Conservation (phyloP, 1,284 basidiomycete genomes). For the Ceratorhiza oryzae-sativae region DNA sequence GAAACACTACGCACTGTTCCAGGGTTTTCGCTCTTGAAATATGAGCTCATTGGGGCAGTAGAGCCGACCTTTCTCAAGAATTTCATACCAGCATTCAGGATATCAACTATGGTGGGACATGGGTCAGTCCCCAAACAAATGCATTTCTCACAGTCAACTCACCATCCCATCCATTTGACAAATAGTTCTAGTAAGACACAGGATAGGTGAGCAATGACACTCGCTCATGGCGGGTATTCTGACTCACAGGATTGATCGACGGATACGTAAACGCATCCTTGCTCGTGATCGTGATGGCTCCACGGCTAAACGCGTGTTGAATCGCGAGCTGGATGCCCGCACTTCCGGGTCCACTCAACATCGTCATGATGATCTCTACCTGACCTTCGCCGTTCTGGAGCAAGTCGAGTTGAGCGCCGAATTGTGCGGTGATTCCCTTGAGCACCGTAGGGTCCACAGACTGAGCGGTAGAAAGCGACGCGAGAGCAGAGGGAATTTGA, state of each 20-base stretch:
- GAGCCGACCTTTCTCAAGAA: constrained; percentile 17
- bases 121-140: constrained; percentile 44
- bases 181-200: constrained; percentile 26
- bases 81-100: constrained; percentile 25
- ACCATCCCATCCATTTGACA: constrained; percentile 43
- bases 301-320: constrained; percentile 50
- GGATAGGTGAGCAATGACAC: neutral
- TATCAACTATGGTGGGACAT: constrained; percentile 5
- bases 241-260: constrained; percentile 32
- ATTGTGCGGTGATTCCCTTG: constrained; percentile 29
- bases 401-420: constrained; percentile 17
- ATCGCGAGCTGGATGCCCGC: constrained; percentile 50
- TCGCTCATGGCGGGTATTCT: neutral
- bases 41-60: constrained; percentile 31
- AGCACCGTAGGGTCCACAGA: constrained; percentile 20
- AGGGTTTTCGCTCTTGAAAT: constrained; percentile 27
- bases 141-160: constrained; percentile 46
- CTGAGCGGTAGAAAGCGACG: constrained; percentile 5
- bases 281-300: constrained; percentile 18
- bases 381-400: constrained; percentile 43
- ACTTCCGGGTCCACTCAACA: constrained; percentile 44
- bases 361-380: constrained; percentile 47
- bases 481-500: constrained; percentile 4
- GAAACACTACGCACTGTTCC: neutral
- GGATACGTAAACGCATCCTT: neutral